Evolutionary conservation across 345 rosid genomes (phyloP), one percentile per base, ranked within the genome.

Genomic region (Salix koriyanagi): DNA sequence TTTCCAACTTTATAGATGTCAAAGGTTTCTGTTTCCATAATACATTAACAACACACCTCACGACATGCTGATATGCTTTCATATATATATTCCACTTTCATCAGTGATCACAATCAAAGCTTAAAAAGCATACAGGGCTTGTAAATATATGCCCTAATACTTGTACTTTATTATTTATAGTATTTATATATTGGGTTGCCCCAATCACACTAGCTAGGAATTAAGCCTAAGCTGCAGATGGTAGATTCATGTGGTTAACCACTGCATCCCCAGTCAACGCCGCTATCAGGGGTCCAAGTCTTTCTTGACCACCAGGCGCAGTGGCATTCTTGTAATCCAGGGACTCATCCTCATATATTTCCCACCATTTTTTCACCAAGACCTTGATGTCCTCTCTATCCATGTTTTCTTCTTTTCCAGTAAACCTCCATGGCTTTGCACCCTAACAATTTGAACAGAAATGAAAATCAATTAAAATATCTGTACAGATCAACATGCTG

Each of bases 371-470:
- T 46, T 80, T 75, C 80, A 91, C 92, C 34, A 90, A 80, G 84
- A 83, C 82, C 88, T 66, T 67, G 32, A 78, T 78, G 64, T 50
- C 21, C 64, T 72, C 90, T 84, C 97, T 87, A 26, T 89, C 90
- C 97, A 94, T 91, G 80, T 94, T 91, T 64, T 70, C 86, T 78
- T 92, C 97, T 72, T 89, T 75, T 28, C 98, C 97, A 4, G 95
- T 92, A 71, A 86, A 94, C 83, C 93, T 92, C 98, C 98, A 92
- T 62, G 98, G 97, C 77, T 94, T 94, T 25, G 96, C 86, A 5
- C 97, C 96, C 97, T 88, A 50, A 6, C 15, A 44, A 30, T 14
- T 16, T 8, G 36, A 48, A 34, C 16, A 61, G 4, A n/a, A 30
- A 44, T 13, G 4, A 52, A 67, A 16, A 67, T n/a, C 65, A 52